Percentiles rank a stretch among this genome's conserved stretches.
Conservation (phyloP, 768 basidiomycete species). For the Baorangia bicolor region DNA sequence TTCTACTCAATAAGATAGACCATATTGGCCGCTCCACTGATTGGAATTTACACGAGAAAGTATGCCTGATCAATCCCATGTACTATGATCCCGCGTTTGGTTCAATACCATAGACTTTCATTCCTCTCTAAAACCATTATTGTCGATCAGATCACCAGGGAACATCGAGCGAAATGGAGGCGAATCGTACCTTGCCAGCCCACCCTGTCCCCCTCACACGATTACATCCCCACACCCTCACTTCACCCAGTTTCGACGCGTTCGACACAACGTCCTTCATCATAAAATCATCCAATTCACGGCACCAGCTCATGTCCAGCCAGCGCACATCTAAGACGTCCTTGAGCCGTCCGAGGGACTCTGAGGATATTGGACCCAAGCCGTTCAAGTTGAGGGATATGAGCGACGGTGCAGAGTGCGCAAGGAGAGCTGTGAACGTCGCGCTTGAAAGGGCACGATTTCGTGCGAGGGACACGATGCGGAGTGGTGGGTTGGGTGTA, state of each 20-base stretch:
- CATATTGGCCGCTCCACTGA: no score
- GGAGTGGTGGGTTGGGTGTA: slow-evolving; percentile 46
- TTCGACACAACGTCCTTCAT: slow-evolving; percentile 64
- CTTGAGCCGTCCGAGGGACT: slow-evolving; percentile 41
- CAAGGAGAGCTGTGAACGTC: slow-evolving; percentile 62
- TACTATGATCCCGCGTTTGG: slow-evolving; percentile 38
- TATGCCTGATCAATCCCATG: neutral
- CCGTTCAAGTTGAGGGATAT: slow-evolving; percentile 71
- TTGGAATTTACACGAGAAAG: neutral
- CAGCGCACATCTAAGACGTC: slow-evolving; percentile 44
- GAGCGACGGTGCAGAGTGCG: slow-evolving; percentile 62
- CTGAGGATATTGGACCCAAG: slow-evolving; percentile 60
- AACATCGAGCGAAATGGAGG: neutral
- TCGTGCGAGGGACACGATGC: slow-evolving; percentile 58
- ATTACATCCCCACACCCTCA: slow-evolving; percentile 59
- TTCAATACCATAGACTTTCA: slow-evolving; percentile 33
- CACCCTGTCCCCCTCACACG: slow-evolving; percentile 46
- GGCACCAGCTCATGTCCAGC: slow-evolving; percentile 84
- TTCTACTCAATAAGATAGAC: no score
- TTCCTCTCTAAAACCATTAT: slow-evolving; percentile 16
- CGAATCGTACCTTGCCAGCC: slow-evolving; percentile 39
- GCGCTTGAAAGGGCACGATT: slow-evolving; percentile 51
- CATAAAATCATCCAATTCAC: slow-evolving; percentile 79
- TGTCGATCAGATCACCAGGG: neutral
- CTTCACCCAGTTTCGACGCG: slow-evolving; percentile 39